Base-by-base conservation (phyloP, 805 yeast genomes). In the Candida fluviatilis region DNA sequence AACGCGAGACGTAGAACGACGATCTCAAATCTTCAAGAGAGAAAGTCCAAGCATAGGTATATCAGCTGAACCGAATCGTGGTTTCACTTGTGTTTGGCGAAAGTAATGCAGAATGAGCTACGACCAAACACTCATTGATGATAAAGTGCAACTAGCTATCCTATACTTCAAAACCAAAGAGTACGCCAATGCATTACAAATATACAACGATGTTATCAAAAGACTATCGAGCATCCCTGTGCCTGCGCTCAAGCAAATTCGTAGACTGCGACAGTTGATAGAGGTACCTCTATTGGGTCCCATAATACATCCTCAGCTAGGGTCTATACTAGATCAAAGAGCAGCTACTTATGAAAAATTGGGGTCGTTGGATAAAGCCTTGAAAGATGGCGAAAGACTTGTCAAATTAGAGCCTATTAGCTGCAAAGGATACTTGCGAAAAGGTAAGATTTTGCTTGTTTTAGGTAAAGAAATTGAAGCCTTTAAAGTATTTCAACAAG, bases 321-420 rank as follows among this genome's bases (percentile, higher is more conserved):
- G 61, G 1, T 47, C 60, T 1, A 40, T 65, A 4, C 48, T 66
- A 8, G 81, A 76, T 43, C 71, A 66, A 39, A 48, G 78, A 14
- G 75, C 79, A 1, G 80, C 80, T 2, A 64, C 76, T 2, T 62
- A 53, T 48, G 73, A 72, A 41, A 73, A 71, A 42, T 42, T 73
- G 36, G 51, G 53, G 4, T 49, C 57, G 12, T 35, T 54, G 3
- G 50, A 48, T 0, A 43, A 47, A 7, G 73, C 78, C 0, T 52
- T 64, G 19, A 41, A 43, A 18, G 78, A 73, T 39, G 71, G 71
- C 0, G 47, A 55, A 21, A 45, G 38, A 25, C 45, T 71, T 31
- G 48, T 69, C 3, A 41, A 43, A 11, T 14, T 61, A 2, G 75
- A 73, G 25, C 78, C 78, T 0, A 46, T 66, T 18, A 60, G 71